Evolutionary conservation across 108 stramenopile genomes (phyloP), one percentile per base, ranked within the genome.

Genomic region (Skeletonema potamos): DNA sequence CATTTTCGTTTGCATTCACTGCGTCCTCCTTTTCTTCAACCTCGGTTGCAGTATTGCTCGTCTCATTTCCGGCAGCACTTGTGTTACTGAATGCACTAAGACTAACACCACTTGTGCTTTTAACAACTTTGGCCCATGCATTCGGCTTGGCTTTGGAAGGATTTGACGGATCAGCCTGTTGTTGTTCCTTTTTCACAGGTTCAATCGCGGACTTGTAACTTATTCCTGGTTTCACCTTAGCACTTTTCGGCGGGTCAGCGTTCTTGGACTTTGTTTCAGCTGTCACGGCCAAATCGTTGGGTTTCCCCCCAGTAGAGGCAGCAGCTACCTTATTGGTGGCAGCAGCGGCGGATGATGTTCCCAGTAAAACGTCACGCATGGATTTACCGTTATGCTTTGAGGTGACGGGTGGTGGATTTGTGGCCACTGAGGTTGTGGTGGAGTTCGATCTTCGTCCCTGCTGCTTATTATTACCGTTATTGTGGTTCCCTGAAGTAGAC

Each of bases 181-280:
- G 65, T 36, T 64, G 37, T 13, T 64, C 22, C 48, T 65, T 72
- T 28, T 48, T 32, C 41, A 56, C 36, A 48, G 76, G 66, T 55
- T 82, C 74, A 64, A 75, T 82, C 48, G 68, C 72, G 48, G 77
- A 79, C 68, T 76, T 74, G 68, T 81, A 62, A 72, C 79, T 65
- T 76, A 71, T 44, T 28, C 72, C 66, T 28, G 76, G 75, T 67
- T 73, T 81, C 63, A 61, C 72, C 72, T 77, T 73, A 13, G 65
- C 61, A 29, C 58, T 59, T 54, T 54, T 68, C 0, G 62, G 28
- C 17, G 36, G 57, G 66, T 74, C 67, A 26, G 43, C 29, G 58
- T 34, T 30, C 57, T 57, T 57, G 51, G 39, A 62, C 29, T 48
- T 70, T 64, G 30, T n/a, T 34, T 17, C 22, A 43, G 5, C 41